phyloP scores from a whole-genome alignment of 139 green algal species.

The Tetradesmus lagerheimii region DNA sequence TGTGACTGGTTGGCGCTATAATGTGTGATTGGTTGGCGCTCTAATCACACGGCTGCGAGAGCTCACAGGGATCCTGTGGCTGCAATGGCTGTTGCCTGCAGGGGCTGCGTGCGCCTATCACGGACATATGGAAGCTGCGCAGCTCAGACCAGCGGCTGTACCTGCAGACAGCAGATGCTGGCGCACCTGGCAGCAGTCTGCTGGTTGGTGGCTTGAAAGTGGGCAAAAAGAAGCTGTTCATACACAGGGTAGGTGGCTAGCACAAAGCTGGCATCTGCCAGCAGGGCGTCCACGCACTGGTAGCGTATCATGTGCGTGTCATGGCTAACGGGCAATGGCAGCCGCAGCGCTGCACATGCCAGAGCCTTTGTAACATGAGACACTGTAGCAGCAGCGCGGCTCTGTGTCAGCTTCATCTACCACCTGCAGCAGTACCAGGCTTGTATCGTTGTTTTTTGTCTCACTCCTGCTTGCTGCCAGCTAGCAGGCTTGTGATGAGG shows the following conservation, averaged over 20 bases:
- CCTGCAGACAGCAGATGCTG: slow-evolving; percentile 39
- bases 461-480: no score
- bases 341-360: background rate
- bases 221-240: slow-evolving; percentile 78
- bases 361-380: background rate
- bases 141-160: slow-evolving; percentile 61
- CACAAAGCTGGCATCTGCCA: background rate
- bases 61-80: background rate
- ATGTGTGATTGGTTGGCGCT: no score
- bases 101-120: slow-evolving; percentile 58
- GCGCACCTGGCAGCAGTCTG: slow-evolving; percentile 32
- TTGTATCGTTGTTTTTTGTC: no score
- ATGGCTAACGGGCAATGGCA: no score
- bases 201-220: slow-evolving; percentile 79
- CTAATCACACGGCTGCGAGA: no score
- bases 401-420: no score
- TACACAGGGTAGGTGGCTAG: slow-evolving; percentile 49
- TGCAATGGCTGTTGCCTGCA: slow-evolving; percentile 22
- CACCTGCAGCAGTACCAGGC: no score
- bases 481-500: no score
- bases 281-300: background rate
- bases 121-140: slow-evolving; percentile 53
- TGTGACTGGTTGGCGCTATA: no score
- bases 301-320: background rate
- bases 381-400: background rate